Conservation (phyloP, 1,284 basidiomycete species). For the Sparassis latifolia region DNA sequence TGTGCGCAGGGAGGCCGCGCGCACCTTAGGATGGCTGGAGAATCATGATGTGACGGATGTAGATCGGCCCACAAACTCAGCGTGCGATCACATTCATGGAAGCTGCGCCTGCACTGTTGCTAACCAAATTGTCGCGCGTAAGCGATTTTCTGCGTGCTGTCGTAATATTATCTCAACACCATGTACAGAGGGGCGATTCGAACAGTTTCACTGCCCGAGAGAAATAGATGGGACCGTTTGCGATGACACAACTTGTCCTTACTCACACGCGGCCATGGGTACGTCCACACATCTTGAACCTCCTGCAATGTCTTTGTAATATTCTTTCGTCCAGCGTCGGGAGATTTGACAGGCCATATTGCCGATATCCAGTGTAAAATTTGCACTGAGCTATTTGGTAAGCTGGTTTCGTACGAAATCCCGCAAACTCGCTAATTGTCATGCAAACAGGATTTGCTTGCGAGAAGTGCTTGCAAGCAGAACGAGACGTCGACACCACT, state of each 20-base stretch:
- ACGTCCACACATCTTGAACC: background rate
- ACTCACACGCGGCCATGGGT: slow-evolving; percentile 6
- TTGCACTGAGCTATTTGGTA: slow-evolving; percentile 7
- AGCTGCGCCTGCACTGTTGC: slow-evolving; percentile 4
- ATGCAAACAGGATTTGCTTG: slow-evolving; percentile 5
- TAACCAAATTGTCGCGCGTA: background rate
- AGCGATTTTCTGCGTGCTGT: background rate
- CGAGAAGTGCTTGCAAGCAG: slow-evolving; percentile 3
- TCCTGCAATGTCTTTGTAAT: no score
- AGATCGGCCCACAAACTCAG: no score
- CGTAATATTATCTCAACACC: background rate
- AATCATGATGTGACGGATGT: no score
- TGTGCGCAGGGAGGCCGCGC: slow-evolving; percentile 1
- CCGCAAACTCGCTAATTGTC: background rate
- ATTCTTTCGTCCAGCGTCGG: no score
- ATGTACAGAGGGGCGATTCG: slow-evolving; percentile 4
- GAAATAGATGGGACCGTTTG: slow-evolving; percentile 4
- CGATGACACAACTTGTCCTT: background rate
- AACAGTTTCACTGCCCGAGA: slow-evolving; percentile 7
- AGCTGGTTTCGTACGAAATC: background rate
- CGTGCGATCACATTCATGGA: background rate
- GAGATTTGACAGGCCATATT: no score
- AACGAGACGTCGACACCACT: background rate
- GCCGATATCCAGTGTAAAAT: slow-evolving; percentile 4
- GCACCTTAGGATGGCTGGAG: slow-evolving; percentile 1